Conservation (phyloP, 805 yeast species). For the Maudiozyma barnettii region DNA sequence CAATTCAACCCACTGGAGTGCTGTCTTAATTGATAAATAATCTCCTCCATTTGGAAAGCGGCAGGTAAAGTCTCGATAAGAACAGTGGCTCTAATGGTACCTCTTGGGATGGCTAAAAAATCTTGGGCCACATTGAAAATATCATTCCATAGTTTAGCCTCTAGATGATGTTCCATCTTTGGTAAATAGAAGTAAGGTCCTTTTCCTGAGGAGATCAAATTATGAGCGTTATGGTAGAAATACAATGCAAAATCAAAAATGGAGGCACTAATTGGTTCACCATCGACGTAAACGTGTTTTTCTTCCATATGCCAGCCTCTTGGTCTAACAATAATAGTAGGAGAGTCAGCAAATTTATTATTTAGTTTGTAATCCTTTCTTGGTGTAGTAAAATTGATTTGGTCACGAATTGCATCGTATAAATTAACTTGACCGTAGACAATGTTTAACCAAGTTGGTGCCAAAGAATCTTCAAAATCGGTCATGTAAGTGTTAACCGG, state of each 20-base stretch:
- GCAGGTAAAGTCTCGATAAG: conserved; percentile 78
- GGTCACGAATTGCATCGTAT: conserved; percentile 65
- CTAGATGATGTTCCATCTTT: conserved; percentile 79
- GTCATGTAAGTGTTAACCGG: conserved; percentile 77
- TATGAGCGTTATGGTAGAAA: conserved; percentile 65
- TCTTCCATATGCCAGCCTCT: conserved; percentile 85
- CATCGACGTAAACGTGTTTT: conserved; percentile 60
- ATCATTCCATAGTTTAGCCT: conserved; percentile 78
- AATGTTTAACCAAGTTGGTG: conserved; percentile 77
- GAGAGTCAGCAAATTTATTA: conserved; percentile 38
- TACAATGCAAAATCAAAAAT: conserved; percentile 70
- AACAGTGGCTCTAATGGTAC: conserved; percentile 72
- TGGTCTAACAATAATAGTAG: conserved; percentile 76
- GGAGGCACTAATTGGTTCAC: conserved; percentile 70
- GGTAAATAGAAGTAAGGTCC: conserved; percentile 81
- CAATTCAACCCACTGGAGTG: conserved; percentile 77
- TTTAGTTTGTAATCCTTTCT: conserved; percentile 34
- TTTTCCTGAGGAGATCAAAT: conserved; percentile 50
- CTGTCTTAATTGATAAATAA: conserved; percentile 62
- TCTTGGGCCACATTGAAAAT: conserved; percentile 70
- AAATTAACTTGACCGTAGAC: conserved; percentile 74
- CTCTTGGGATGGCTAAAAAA: conserved; percentile 55
- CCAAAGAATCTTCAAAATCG: conserved; percentile 75
- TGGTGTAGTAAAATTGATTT: conserved; percentile 42
- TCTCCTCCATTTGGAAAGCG: conserved; percentile 81